Evolutionary conservation across 2,329 filamentous ascomycete genomes (phyloP).

Genomic region (Xylariaceae sp.): DNA sequence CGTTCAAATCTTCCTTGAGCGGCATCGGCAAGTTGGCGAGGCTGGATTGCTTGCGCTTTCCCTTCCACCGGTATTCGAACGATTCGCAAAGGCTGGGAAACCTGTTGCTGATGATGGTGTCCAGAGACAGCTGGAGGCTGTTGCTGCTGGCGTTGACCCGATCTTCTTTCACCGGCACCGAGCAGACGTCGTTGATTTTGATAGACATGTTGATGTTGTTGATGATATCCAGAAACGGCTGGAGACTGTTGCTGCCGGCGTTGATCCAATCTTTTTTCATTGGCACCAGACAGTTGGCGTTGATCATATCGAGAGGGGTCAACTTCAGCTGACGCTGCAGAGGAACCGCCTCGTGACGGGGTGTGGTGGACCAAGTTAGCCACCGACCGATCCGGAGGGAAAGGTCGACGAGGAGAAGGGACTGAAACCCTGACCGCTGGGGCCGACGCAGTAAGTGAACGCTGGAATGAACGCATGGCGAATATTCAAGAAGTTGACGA

Average conservation of each 20-base stretch:
- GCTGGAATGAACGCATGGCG: not conserved
- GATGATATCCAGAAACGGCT: not conserved
- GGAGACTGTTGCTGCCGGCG: conserved; percentile 1
- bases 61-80: no score
- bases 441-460: not conserved
- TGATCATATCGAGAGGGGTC: not conserved
- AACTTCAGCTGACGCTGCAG: not conserved
- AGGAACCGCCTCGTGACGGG: not conserved
- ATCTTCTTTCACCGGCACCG: not conserved
- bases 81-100: no score
- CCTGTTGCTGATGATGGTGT: no score
- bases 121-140: no score
- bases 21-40: no score
- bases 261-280: not conserved
- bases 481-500: not conserved
- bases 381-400: not conserved
- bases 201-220: not conserved
- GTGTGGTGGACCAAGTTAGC: not conserved
- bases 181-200: not conserved
- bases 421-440: not conserved
- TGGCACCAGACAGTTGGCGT: not conserved
- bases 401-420: not conserved
- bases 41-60: no score
- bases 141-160: not conserved
- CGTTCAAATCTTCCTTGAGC: no score